phyloP scores from a whole-genome alignment of 2,329 filamentous ascomycete genomes.

The Chaetomium globosum region DNA sequence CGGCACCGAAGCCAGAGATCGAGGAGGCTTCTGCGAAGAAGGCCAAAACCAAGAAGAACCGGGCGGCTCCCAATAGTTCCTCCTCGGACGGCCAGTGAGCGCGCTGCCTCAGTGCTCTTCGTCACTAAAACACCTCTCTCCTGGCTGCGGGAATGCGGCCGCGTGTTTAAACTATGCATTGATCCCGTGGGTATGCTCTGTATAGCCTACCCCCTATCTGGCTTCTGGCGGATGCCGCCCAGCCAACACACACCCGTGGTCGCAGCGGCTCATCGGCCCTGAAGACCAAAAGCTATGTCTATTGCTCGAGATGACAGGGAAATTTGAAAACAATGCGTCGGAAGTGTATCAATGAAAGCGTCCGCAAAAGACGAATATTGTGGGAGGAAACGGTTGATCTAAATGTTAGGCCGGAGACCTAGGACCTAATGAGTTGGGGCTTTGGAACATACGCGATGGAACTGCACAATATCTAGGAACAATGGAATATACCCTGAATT shows the following conservation, averaged over 20 bases:
- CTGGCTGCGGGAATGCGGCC: too few species aligned
- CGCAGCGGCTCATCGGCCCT: background rate
- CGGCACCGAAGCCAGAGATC: conserved; percentile 50
- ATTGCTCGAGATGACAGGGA: background rate
- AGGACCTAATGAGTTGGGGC: background rate
- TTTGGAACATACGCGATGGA: background rate
- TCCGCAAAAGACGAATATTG: background rate
- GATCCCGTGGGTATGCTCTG: background rate
- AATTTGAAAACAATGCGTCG: background rate
- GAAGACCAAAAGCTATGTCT: background rate
- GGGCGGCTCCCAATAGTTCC: conserved; percentile 25
- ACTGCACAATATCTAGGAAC: background rate
- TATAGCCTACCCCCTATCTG: background rate
- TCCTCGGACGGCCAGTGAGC: conserved; percentile 22
- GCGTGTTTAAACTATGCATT: background rate
- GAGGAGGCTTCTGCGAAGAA: conserved; percentile 35
- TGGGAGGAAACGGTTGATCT: background rate
- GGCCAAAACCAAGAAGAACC: conserved; percentile 33
- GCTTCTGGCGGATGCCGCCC: background rate
- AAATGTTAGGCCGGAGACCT: background rate
- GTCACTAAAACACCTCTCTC: background rate
- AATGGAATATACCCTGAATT: background rate
- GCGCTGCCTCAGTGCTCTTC: background rate
- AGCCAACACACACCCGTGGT: background rate
- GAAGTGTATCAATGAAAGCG: background rate